phyloP scores from a whole-genome alignment of 2,329 filamentous ascomycete genomes.

The Aspergillus ruber region DNA sequence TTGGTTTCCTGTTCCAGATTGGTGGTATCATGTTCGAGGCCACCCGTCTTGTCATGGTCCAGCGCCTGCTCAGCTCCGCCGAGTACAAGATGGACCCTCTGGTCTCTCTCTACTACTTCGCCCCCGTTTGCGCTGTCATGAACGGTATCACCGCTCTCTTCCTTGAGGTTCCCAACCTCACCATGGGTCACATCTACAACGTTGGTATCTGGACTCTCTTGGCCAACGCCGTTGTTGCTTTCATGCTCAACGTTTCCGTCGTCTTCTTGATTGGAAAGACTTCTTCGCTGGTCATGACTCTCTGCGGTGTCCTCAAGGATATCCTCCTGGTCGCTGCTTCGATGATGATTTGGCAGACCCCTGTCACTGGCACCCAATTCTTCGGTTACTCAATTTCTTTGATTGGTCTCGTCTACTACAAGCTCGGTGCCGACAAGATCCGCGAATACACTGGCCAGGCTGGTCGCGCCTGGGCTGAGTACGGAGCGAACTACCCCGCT shows the following conservation, averaged over 20 bases:
- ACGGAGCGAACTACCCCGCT: conserved; percentile 68
- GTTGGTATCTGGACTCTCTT: conserved; percentile 62
- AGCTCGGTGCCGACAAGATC: conserved; percentile 68
- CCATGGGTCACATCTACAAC: conserved; percentile 58
- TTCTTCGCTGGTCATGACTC: conserved; percentile 75
- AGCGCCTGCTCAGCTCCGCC: conserved; percentile 68
- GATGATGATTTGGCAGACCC: conserved; percentile 70
- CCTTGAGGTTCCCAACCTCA: conserved; percentile 62
- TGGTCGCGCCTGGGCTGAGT: conserved; percentile 76
- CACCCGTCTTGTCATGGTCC: conserved; percentile 75
- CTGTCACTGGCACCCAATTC: conserved; percentile 63
- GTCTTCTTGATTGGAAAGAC: conserved; percentile 87
- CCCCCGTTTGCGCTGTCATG: conserved; percentile 75
- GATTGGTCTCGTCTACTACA: conserved; percentile 60
- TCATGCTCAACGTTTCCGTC: conserved; percentile 73
- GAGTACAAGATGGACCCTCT: conserved; percentile 86
- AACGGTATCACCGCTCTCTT: conserved; percentile 65
- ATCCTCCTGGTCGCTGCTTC: conserved; percentile 73
- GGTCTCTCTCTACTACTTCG: conserved; percentile 84
- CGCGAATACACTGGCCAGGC: conserved; percentile 70
- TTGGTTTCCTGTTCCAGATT: conserved; percentile 63
- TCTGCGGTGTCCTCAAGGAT: conserved; percentile 81
- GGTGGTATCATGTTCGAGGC: conserved; percentile 76
- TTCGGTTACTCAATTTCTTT: conserved; percentile 72
- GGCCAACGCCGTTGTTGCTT: conserved; percentile 70